Base-by-base conservation (phyloP, 2,329 filamentous ascomycete genomes). In the Onygenales sp. region DNA sequence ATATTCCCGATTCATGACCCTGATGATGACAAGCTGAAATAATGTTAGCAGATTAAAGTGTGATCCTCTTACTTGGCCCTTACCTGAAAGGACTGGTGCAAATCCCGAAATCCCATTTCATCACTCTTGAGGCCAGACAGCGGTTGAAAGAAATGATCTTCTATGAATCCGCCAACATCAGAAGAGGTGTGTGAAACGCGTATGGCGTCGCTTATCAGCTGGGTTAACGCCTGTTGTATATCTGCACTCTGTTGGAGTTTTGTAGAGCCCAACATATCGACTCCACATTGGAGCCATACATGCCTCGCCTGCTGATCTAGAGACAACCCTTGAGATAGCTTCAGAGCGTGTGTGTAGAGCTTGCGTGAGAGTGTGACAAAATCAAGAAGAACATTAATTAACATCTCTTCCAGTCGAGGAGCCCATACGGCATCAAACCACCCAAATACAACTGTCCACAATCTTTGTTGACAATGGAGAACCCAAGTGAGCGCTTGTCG, bases 61-160 rank as follows among this genome's bases (percentile, higher is more conserved):
- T 48, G 6, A 21, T 43, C 6, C 47, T 49, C 33, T 43, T 32
- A 8, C 44, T 11, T 27, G 33, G 27, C 45, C 50, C 43, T 60
- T 62, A 71, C 70, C 63, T 65, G 62, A 36, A 73, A 61, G 49
- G 62, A 58, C 36, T 60, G 51, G 17, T 68, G 65, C 39, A 67
- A 56, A 2, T 49, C 49, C 40, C 59, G 40, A 47, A 63, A 60
- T 11, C 47, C 49, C 10, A 52, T 39, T 32, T 60, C 44, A 32
- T 59, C 56, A 21, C 59, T 54, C 14, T 58, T 59, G 13, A 66
- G 52, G 36, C 66, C 58, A 17, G 53, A 49, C 17, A 70, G 50
- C 5, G 56, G 57, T 14, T 62, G 62, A 11, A 65, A 49, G 21
- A 70, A 52, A 6, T 57, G 55, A 36, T 65, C 59, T 50, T 58